Percentiles rank a stretch among this genome's conserved stretches.
Evolutionary conservation across 805 yeast genomes (phyloP).

Genomic region (Barnettozyma pratensis): DNA sequence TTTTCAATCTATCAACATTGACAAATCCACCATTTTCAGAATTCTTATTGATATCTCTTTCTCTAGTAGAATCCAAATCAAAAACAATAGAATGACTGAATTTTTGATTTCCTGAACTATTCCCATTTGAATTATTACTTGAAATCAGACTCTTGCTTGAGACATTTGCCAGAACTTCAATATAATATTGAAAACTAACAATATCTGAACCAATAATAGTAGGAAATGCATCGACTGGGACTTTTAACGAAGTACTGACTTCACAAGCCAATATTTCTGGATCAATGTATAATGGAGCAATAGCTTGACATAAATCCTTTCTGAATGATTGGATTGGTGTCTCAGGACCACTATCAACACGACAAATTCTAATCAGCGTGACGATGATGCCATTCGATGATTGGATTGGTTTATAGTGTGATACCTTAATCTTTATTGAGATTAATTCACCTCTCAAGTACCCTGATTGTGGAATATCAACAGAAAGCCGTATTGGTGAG

Average conservation of each 20-base stretch:
- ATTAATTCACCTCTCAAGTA: slow-evolving; percentile 74
- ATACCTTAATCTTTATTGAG: slow-evolving; percentile 61
- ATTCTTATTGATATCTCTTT: slow-evolving; percentile 13
- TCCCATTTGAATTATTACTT: slow-evolving; percentile 20
- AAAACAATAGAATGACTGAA: slow-evolving; percentile 22
- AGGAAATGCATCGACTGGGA: slow-evolving; percentile 85
- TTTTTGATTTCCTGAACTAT: slow-evolving; percentile 14
- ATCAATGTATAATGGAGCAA: slow-evolving; percentile 75
- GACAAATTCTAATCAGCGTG: slow-evolving; percentile 75
- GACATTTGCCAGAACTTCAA: slow-evolving; percentile 79
- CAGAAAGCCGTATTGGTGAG: slow-evolving; percentile 34
- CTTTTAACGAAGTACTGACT: slow-evolving; percentile 55
- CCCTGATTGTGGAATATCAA: slow-evolving; percentile 57
- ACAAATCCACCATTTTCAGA: slow-evolving; percentile 38
- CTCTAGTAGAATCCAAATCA: slow-evolving; percentile 21
- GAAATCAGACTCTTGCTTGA: slow-evolving; percentile 49
- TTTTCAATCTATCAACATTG: slow-evolving; percentile 75
- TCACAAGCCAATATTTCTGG: slow-evolving; percentile 53
- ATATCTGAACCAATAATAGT: slow-evolving; percentile 67
- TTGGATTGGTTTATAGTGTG: slow-evolving; percentile 67
- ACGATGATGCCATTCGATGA: slow-evolving; percentile 70
- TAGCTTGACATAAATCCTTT: slow-evolving; percentile 75
- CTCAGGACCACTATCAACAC: slow-evolving; percentile 59
- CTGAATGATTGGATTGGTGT: slow-evolving; percentile 52
- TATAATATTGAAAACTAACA: slow-evolving; percentile 77